These are phyloP conservation scores for Penicillium riverlandense DNA, from an alignment of 495 filamentous ascomycete genomes.

Conservation along the genomic window DNA sequence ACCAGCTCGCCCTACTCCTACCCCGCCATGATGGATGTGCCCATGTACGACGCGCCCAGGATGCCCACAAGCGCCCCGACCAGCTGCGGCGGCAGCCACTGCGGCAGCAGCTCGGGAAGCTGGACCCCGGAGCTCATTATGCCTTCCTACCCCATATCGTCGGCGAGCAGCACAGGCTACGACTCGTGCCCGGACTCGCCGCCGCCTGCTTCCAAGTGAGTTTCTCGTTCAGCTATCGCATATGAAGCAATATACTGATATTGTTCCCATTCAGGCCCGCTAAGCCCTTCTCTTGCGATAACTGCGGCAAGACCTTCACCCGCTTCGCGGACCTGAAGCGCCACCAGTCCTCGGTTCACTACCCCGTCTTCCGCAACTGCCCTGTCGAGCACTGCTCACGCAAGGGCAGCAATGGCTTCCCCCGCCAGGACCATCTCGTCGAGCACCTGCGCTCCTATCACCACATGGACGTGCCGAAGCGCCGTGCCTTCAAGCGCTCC, in stretches of 20 bases:
- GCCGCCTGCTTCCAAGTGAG: constrained; percentile 18
- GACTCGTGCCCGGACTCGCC: constrained; percentile 17
- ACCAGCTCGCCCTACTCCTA: constrained; percentile 20
- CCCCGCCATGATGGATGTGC: constrained; percentile 3
- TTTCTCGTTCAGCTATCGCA: neutral
- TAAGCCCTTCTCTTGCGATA: constrained; percentile 36
- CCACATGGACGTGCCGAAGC: constrained; percentile 44
- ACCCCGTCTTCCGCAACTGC: constrained; percentile 62
- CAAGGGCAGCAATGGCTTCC: constrained; percentile 69
- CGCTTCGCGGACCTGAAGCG: constrained; percentile 49
- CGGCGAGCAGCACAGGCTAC: neutral
- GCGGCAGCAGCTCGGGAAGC: constrained; percentile 11
- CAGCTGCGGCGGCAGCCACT: constrained; percentile 14
- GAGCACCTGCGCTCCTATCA: constrained; percentile 84
- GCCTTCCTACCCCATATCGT: constrained; percentile 7
- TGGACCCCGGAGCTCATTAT: constrained; percentile 11
- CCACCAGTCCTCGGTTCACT: constrained; percentile 46
- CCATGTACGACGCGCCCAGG: constrained; percentile 6
- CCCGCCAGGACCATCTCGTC: constrained; percentile 77
- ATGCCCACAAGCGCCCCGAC: constrained; percentile 12
- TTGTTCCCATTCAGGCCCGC: constrained; percentile 12
- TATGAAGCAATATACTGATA: neutral
- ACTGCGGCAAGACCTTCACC: constrained; percentile 42
- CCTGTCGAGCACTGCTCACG: constrained; percentile 76
- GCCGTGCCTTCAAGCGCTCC: constrained; percentile 25